Conservation (phyloP, 2,329 filamentous ascomycete genomes). For the Penicillium sp. region DNA sequence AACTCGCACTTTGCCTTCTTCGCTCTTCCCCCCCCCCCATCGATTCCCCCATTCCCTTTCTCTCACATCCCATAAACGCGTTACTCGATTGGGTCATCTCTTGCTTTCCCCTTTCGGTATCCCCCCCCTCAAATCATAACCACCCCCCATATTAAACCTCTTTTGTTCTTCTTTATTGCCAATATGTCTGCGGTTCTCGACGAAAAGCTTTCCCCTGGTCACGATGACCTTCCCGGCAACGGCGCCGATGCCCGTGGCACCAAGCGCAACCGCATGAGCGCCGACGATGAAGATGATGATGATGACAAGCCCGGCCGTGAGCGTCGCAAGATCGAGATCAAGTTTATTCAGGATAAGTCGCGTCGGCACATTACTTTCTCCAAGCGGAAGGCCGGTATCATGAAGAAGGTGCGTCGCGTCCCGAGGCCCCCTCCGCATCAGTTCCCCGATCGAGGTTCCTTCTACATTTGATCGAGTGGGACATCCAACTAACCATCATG, state of each 20-base stretch:
- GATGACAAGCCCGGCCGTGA: slow-evolving; percentile 97
- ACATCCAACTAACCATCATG: background rate
- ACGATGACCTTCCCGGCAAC: slow-evolving; percentile 67
- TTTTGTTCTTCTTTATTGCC: slow-evolving; percentile 56
- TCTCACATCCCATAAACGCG: slow-evolving; percentile 39
- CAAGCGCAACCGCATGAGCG: slow-evolving; percentile 79
- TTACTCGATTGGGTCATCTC: slow-evolving; percentile 48
- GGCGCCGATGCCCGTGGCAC: slow-evolving; percentile 68
- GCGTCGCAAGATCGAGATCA: slow-evolving; percentile 99
- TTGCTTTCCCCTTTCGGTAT: slow-evolving; percentile 46
- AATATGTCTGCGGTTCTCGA: slow-evolving; percentile 78
- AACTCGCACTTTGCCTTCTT: slow-evolving; percentile 37
- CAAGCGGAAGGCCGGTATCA: slow-evolving; percentile 98
- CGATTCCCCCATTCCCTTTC: slow-evolving; percentile 34
- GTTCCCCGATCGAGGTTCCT: background rate
- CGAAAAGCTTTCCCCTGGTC: slow-evolving; percentile 69
- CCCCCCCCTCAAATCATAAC: slow-evolving; percentile 13
- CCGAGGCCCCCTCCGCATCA: background rate
- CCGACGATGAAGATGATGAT: slow-evolving; percentile 95
- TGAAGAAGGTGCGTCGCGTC: slow-evolving; percentile 86
- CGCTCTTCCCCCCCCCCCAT: slow-evolving; percentile 32
- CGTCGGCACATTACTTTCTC: slow-evolving; percentile 99
- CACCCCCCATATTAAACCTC: slow-evolving; percentile 5
- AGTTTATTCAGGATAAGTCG: slow-evolving; percentile 99
- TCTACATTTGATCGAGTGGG: background rate